A percentile compares a stretch with the other conserved stretches of the same genome.
Conservation (phyloP, 202 grass and related monocot species). For the Panicum virgatum region DNA sequence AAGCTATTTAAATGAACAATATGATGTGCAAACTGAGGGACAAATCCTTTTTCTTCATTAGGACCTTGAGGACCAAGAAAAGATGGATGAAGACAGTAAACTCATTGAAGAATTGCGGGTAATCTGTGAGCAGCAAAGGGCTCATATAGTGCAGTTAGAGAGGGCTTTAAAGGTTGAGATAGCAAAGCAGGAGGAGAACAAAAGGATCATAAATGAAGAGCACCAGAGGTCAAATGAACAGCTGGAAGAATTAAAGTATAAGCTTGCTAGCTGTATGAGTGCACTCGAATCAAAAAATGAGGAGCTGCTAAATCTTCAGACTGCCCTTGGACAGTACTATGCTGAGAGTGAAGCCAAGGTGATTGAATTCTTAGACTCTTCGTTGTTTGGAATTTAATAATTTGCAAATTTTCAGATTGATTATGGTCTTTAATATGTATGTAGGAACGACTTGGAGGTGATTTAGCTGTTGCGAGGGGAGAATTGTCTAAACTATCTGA, state of each 20-base stretch:
- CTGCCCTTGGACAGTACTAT: slow-evolving; percentile 98
- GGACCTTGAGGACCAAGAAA: slow-evolving; percentile 97
- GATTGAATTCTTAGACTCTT: slow-evolving; percentile 27
- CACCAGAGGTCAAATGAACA: slow-evolving; percentile 75
- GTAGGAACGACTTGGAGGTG: slow-evolving; percentile 84
- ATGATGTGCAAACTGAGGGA: not conserved
- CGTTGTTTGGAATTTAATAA: slow-evolving; percentile 11
- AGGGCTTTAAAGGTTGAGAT: slow-evolving; percentile 73
- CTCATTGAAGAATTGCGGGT: slow-evolving; percentile 75
- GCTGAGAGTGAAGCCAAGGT: slow-evolving; percentile 97
- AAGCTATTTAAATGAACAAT: slow-evolving; percentile 10
- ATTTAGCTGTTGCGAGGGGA: slow-evolving; percentile 83
- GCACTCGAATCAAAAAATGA: slow-evolving; percentile 83
- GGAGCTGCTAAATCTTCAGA: slow-evolving; percentile 95
- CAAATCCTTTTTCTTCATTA: slow-evolving; percentile 33
- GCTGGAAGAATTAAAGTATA: slow-evolving; percentile 76
- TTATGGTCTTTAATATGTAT: slow-evolving; percentile 31
- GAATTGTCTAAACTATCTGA: slow-evolving; percentile 74
- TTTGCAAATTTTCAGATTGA: slow-evolving; percentile 11
- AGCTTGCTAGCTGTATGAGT: slow-evolving; percentile 73
- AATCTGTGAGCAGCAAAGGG: slow-evolving; percentile 73
- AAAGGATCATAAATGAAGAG: slow-evolving; percentile 66
- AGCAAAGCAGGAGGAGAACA: slow-evolving; percentile 67
- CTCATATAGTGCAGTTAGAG: slow-evolving; percentile 78
- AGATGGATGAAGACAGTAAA: slow-evolving; percentile 89